phyloP scores from a whole-genome alignment of 2,329 filamentous ascomycete species.

The Hymenoscyphus scutula region DNA sequence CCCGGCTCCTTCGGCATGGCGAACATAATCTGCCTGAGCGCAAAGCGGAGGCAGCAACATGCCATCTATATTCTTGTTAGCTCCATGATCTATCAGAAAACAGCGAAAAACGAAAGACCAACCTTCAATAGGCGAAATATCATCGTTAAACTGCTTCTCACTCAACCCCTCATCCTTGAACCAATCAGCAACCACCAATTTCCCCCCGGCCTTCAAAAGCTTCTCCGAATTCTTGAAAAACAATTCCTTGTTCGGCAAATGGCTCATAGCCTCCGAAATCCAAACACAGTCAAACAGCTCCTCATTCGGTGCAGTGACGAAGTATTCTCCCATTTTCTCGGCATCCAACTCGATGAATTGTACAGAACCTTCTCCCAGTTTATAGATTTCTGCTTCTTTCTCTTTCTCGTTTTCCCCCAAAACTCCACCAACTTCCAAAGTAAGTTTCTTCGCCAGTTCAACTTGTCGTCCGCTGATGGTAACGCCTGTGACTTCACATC shows the following conservation, averaged over 20 bases:
- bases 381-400: conserved; percentile 23
- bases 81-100: neutral
- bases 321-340: conserved; percentile 57
- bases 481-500: conserved; percentile 55
- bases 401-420: conserved; percentile 9
- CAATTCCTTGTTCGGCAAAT: conserved; percentile 56
- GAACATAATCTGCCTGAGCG: conserved; percentile 52
- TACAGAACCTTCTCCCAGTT: conserved; percentile 46
- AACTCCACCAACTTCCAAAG: conserved; percentile 36
- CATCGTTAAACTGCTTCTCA: conserved; percentile 45
- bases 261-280: conserved; percentile 61
- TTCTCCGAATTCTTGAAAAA: conserved; percentile 54
- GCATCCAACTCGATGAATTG: conserved; percentile 59
- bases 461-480: conserved; percentile 60
- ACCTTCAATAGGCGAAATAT: conserved; percentile 61
- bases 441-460: conserved; percentile 54
- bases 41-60: conserved; percentile 59
- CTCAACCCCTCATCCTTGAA: conserved; percentile 52
- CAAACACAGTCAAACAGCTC: conserved; percentile 54
- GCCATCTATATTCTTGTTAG: conserved; percentile 43
- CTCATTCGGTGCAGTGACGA: conserved; percentile 37
- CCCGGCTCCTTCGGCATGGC: conserved; percentile 48
- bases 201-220: conserved; percentile 49
- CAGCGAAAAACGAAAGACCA: neutral
- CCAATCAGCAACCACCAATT: conserved; percentile 59